Evolutionary conservation across 768 basidiomycete species (phyloP).

Genomic region (Rubroboletus satanas): DNA sequence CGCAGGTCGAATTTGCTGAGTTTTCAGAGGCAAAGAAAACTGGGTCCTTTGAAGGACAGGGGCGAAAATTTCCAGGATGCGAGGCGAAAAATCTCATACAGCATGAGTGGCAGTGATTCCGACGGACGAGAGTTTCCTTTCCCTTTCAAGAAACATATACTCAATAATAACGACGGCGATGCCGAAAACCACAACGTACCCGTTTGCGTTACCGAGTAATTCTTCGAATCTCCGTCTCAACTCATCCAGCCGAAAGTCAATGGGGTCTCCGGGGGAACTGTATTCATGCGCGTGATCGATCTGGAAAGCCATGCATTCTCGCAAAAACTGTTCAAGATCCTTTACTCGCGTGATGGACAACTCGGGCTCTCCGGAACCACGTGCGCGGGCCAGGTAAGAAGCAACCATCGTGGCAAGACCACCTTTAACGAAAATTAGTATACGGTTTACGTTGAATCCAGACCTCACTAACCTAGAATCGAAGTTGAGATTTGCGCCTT

Average conservation of each 20-base stretch:
- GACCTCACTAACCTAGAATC: slow-evolving; percentile 33
- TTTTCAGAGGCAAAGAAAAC: background rate
- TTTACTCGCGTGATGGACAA: slow-evolving; percentile 51
- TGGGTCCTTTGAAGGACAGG: background rate
- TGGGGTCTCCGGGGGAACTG: slow-evolving; percentile 1
- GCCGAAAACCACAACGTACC: slow-evolving; percentile 13
- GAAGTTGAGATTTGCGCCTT: slow-evolving; percentile 39
- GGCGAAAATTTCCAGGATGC: background rate
- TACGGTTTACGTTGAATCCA: background rate
- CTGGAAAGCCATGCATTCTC: slow-evolving; percentile 54
- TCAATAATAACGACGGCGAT: background rate
- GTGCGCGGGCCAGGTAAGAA: slow-evolving; percentile 65
- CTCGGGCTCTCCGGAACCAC: slow-evolving; percentile 71
- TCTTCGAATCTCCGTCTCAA: slow-evolving; percentile 29
- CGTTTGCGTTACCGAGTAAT: slow-evolving; percentile 24
- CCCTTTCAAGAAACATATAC: slow-evolving; percentile 4
- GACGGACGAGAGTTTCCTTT: slow-evolving; percentile 18
- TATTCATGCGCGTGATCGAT: slow-evolving; percentile 51
- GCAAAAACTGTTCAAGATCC: slow-evolving; percentile 64
- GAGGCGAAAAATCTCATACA: background rate
- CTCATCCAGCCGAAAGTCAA: slow-evolving; percentile 4
- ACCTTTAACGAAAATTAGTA: slow-evolving; percentile 33
- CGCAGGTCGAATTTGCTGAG: background rate
- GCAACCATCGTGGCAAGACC: slow-evolving; percentile 66
- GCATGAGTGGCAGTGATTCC: slow-evolving; percentile 2